These are phyloP conservation scores for Triticum timopheevii DNA, from an alignment of 176 grass and related monocot species.

Conservation along the genomic window DNA sequence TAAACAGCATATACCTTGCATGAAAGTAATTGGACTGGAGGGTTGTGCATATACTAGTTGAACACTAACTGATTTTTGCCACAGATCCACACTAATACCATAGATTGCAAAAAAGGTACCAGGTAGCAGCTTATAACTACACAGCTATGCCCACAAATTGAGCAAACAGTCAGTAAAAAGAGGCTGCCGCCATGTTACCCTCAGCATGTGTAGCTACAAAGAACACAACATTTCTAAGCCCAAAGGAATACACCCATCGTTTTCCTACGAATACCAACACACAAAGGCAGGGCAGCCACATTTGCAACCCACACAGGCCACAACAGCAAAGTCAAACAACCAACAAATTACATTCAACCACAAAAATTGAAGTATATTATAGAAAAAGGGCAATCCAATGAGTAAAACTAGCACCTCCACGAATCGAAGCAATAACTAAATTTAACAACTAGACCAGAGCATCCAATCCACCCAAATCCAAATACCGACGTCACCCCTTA, in stretches of 20 bases:
- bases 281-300: not conserved
- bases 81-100: not conserved
- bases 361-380: not conserved
- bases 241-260: not conserved
- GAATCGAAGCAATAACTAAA: not conserved
- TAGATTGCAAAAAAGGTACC: not conserved
- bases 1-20: not conserved
- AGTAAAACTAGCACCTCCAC: constrained; percentile 2
- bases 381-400: not conserved
- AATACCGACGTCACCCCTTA: not conserved
- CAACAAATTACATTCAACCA: not conserved
- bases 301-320: not conserved
- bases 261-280: not conserved
- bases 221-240: not conserved
- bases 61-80: not conserved
- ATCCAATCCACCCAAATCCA: constrained; percentile 22
- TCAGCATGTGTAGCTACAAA: not conserved
- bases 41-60: not conserved
- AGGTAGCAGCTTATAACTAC: not conserved
- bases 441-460: not conserved
- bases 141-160: not conserved
- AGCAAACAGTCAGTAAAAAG: not conserved
- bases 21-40: not conserved
- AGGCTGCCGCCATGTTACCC: not conserved
- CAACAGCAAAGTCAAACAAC: not conserved